Evolutionary conservation across 163 green algal genomes (phyloP), one percentile per base, ranked within the genome.

Genomic region (Scenedesmus sp.): DNA sequence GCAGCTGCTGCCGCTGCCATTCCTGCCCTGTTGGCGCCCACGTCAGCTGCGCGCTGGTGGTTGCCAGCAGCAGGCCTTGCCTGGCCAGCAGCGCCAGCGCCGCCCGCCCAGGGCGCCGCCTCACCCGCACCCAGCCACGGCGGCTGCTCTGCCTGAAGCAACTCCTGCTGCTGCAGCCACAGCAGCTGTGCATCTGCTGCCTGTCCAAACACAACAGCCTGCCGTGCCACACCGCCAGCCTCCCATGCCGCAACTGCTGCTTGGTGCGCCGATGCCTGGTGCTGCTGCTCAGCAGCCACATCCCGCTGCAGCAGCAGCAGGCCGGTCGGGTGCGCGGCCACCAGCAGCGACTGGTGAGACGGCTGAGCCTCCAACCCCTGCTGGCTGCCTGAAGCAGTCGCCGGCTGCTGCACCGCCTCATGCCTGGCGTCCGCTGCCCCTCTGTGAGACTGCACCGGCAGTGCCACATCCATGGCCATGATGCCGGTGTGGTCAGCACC

Each of bases 261-360:
- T 33, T 78, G 44, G 22, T 40, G 70, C 16, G 72, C 72, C 0
- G 33, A 4, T 35, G 35, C 12, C 70, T 65, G 46, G 49, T 90
- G 85, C 72, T 85, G 44, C 46, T 40, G 33, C 46, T 90, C 85
- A 15, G 70, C 72, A 16, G 35, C 44, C 16, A 84, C 43, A 35
- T 90, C 85, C 30, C 85, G 85, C 85, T 84, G 85, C 72, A 90
- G 72, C 72, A 90, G 72, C 85, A 90, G 3, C 33, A 90, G 72
- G 33, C 85, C 85, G 12, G 44, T 30, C 3, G 85, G 85, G 46
- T 90, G 85, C 24, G 68, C 59, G 20, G 85, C 70, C 33, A 90
- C 72, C n/a, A 90, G 85, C 44, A 89, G 15, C 16, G 68, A 37
- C 40, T 65, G 37, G 53, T 88, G 83, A 15, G 33, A 26, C 35